Base-by-base conservation (phyloP, 805 yeast genomes). In the Schwanniomyces yamadae region DNA sequence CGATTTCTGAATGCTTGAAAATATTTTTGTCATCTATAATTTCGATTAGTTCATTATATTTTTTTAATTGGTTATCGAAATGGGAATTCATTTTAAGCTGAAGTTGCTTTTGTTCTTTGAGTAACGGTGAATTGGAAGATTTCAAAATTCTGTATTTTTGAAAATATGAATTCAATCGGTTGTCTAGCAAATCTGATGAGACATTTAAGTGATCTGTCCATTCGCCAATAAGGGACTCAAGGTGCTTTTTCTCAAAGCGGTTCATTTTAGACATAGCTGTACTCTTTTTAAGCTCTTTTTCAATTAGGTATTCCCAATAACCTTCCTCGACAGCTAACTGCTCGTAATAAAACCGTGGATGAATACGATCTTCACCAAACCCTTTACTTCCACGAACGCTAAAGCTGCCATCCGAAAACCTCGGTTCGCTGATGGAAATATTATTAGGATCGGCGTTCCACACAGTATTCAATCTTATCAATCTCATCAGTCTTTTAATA, bases 1-100 rank as follows among this genome's bases (percentile, higher is more conserved):
- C 57, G 4, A 68, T 36, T 31, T 66, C 68, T 3, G 66, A 56
- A 42, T 67, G 73, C 40, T 57, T 52, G 36, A 53, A 50, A 3
- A 66, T 57, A 4, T 45, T 27, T 9, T 57, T 50, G 6, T 38
- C 26, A 9, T 46, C 35, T 29, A 63, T 36, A 4, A 13, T 20
- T 6, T 36, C 31, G 10, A 52, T 30, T 6, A 59, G 33, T 9
- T 28, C 15, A 6, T 40, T 34, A 30, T 48, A 50, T 15, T 29
- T 41, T 4, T 23, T 10, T 5, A 48, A 42, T 16, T 36, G 44
- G 2, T n/a, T 20, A 27, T 45, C 40, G 31, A 44, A 52, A 23
- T 42, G 42, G 5, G 4, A 24, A 25, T 56, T 41, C 49, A 50
- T 46, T 6, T 33, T 23, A 2, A 29, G 19, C 32, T 57, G 59